These are phyloP conservation scores for Alternaria panax DNA, from an alignment of 2,329 filamentous ascomycete genomes.

Conservation along the genomic window DNA sequence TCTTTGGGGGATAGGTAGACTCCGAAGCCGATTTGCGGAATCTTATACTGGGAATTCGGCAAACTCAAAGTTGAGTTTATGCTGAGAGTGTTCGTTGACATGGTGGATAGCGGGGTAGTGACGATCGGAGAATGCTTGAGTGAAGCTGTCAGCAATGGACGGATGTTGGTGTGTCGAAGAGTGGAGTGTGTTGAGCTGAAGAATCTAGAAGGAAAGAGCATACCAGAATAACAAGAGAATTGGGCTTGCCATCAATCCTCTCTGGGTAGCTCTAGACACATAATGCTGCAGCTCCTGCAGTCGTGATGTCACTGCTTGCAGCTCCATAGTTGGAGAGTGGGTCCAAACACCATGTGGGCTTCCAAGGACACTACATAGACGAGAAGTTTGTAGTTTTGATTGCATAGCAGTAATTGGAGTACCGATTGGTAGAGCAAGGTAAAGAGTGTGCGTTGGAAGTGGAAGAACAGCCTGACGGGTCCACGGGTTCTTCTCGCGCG, in stretches of 20 bases:
- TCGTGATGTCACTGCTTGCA: slow-evolving; percentile 29
- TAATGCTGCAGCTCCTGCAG: slow-evolving; percentile 14
- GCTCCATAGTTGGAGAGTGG: slow-evolving; percentile 6
- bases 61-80: slow-evolving; percentile 61
- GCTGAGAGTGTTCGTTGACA: slow-evolving; percentile 39
- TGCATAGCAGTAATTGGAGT: too few relatives aligned
- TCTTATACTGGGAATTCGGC: slow-evolving; percentile 58
- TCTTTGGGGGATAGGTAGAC: slow-evolving; percentile 68
- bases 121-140: slow-evolving; percentile 10
- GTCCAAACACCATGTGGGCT: slow-evolving; percentile 6
- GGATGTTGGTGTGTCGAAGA: background rate
- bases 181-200: slow-evolving; percentile 7
- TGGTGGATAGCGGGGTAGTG: slow-evolving; percentile 20
- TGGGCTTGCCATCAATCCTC: background rate
- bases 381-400: background rate
- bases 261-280: slow-evolving; percentile 4
- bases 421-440: background rate
- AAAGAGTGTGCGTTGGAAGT: background rate
- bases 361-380: background rate
- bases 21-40: slow-evolving; percentile 75
- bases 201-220: slow-evolving; percentile 15
- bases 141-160: slow-evolving; percentile 12
- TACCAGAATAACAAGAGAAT: slow-evolving; percentile 5
- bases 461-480: background rate
- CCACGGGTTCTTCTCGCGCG: background rate